Evolutionary conservation across 805 yeast genomes (phyloP).

Genomic region (Metschnikowia cerradonensis): DNA sequence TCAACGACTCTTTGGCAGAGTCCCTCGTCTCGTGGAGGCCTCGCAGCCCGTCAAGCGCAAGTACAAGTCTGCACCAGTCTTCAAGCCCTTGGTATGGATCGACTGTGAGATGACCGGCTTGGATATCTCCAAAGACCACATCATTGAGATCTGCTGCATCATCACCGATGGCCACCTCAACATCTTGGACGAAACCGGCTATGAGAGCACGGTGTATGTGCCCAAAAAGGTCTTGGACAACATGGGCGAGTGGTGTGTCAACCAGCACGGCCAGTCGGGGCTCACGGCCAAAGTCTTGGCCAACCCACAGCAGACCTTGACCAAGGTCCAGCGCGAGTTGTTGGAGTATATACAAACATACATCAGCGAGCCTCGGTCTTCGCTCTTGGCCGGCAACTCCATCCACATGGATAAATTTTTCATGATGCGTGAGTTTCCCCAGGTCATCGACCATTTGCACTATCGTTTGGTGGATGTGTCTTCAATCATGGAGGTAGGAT

Average conservation of each 20-base stretch:
- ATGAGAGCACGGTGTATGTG: slow-evolving; percentile 75
- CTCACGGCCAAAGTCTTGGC: slow-evolving; percentile 65
- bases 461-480: slow-evolving; percentile 90
- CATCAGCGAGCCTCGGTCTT: slow-evolving; percentile 51
- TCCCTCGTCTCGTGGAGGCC: slow-evolving; percentile 12
- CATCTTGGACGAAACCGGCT: slow-evolving; percentile 65
- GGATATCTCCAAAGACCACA: slow-evolving; percentile 70
- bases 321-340: slow-evolving; percentile 63
- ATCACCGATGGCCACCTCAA: slow-evolving; percentile 81
- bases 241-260: slow-evolving; percentile 87
- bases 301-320: slow-evolving; percentile 48
- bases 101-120: slow-evolving; percentile 99
- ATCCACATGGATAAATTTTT: slow-evolving; percentile 89
- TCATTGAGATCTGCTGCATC: slow-evolving; percentile 88
- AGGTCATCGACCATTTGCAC: slow-evolving; percentile 52
- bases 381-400: slow-evolving; percentile 85
- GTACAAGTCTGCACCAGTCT: slow-evolving; percentile 10
- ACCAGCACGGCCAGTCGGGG: slow-evolving; percentile 76
- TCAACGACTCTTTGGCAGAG: slow-evolving; percentile 9
- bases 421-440: slow-evolving; percentile 79
- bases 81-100: slow-evolving; percentile 73
- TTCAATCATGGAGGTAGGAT: slow-evolving; percentile 74
- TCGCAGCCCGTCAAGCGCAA: slow-evolving; percentile 10
- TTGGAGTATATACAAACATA: slow-evolving; percentile 54
- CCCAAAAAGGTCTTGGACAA: slow-evolving; percentile 55